Conservation (phyloP, 2,329 filamentous ascomycete genomes). For the Aspergillus cejpii region DNA sequence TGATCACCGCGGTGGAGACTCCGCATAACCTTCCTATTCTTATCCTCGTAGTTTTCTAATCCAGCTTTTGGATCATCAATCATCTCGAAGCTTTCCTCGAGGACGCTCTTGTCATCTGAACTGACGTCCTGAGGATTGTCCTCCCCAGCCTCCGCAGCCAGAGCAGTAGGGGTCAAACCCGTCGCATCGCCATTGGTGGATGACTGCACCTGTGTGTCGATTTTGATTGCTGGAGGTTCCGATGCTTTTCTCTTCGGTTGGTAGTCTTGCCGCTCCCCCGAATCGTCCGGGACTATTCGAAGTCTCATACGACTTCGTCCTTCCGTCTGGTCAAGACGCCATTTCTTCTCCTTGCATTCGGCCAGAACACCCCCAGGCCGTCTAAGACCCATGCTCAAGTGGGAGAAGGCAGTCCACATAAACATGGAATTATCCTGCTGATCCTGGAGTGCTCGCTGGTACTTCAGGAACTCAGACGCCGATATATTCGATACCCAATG, state of each 20-base stretch:
- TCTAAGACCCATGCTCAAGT: constrained; percentile 69
- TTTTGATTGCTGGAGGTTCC: constrained; percentile 42
- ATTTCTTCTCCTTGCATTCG: constrained; percentile 59
- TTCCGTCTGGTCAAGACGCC: constrained; percentile 93
- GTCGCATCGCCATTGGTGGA: constrained; percentile 40
- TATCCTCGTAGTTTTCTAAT: constrained; percentile 86
- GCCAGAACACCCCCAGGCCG: constrained; percentile 77
- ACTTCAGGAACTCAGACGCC: constrained; percentile 82
- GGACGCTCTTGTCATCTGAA: constrained; percentile 36
- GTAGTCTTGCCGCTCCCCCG: constrained; percentile 62
- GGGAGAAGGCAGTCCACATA: constrained; percentile 66
- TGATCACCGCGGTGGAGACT: constrained; percentile 84
- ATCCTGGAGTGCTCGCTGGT: constrained; percentile 82
- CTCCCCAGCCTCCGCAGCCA: constrained; percentile 30
- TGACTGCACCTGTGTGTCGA: constrained; percentile 42
- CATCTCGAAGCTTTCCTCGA: constrained; percentile 92
- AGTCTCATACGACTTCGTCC: constrained; percentile 92
- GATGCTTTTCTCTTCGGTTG: constrained; percentile 75
- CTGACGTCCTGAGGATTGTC: constrained; percentile 27
- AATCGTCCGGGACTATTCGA: constrained; percentile 72
- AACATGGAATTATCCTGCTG: constrained; percentile 84
- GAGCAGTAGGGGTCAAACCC: constrained; percentile 29
- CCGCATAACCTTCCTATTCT: constrained; percentile 95
- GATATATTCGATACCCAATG: constrained; percentile 97
- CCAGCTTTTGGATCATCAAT: constrained; percentile 87